Percentiles rank a stretch among this genome's conserved stretches.
Conservation (phyloP, 768 basidiomycete genomes). For the Myochromella boudieri region DNA sequence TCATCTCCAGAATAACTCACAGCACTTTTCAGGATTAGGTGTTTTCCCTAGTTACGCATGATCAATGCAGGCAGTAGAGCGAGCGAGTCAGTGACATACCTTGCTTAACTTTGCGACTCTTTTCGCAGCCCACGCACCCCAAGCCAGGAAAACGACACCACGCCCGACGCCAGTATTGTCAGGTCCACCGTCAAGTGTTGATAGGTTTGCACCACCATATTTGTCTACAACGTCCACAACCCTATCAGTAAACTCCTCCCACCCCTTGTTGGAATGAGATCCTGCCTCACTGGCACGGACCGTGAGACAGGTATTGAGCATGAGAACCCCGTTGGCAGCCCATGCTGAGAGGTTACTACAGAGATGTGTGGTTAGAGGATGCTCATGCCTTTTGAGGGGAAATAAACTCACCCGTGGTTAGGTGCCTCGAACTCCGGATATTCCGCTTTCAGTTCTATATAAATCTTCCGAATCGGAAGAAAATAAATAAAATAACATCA, state of each 20-base stretch:
- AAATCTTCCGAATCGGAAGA: constrained; percentile 57
- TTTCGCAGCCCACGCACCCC: constrained; percentile 88
- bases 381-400: not conserved
- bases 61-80: not conserved
- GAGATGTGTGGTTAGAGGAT: constrained; percentile 5
- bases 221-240: constrained; percentile 77
- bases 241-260: constrained; percentile 86
- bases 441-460: constrained; percentile 80
- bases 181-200: constrained; percentile 29
- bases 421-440: constrained; percentile 79
- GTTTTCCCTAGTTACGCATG: constrained; percentile 57
- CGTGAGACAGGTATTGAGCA: constrained; percentile 92
- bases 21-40: constrained; percentile 75
- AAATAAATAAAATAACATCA: constrained; percentile 17
- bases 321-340: constrained; percentile 85
- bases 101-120: constrained; percentile 75
- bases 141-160: constrained; percentile 80
- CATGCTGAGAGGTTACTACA: constrained; percentile 79
- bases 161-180: constrained; percentile 55
- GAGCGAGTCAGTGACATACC: constrained; percentile 36
- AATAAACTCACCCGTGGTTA: constrained; percentile 70
- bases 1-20: constrained; percentile 42
- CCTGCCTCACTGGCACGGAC: constrained; percentile 74
- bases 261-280: constrained; percentile 84
- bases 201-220: constrained; percentile 73